These are phyloP conservation scores for Apiospora phragmitis DNA, from an alignment of 2,329 filamentous ascomycete genomes.

Conservation along the genomic window DNA sequence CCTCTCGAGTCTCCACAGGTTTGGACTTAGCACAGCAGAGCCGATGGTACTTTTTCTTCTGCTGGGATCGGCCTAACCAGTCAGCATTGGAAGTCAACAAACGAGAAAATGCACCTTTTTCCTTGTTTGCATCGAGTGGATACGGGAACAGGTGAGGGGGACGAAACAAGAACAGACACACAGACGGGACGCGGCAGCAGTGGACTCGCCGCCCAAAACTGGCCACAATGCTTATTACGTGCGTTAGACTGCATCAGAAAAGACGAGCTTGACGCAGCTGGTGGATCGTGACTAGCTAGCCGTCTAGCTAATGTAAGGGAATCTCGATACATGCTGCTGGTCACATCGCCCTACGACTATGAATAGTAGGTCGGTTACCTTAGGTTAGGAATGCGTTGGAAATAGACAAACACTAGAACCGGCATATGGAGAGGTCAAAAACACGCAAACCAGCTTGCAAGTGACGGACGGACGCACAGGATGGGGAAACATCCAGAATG, in stretches of 20 bases:
- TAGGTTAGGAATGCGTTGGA: neutral
- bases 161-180: conserved; percentile 6
- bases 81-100: conserved; percentile 6
- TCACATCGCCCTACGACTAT: neutral
- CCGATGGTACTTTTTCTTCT: neutral
- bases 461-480: neutral
- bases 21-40: neutral
- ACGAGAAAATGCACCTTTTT: neutral
- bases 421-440: neutral
- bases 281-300: neutral
- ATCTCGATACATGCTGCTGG: conserved; percentile 5
- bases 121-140: neutral
- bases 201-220: neutral
- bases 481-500: neutral
- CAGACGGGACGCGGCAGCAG: conserved; percentile 6
- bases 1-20: neutral
- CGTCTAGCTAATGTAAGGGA: neutral
- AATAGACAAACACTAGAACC: neutral
- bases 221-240: conserved; percentile 10
- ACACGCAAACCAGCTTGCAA: neutral
- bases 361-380: neutral
- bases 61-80: neutral
- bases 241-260: conserved; percentile 12
- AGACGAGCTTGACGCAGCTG: conserved; percentile 1
- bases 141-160: neutral